Base-by-base conservation (phyloP, 495 filamentous ascomycete species). In the Copromyces sp. region DNA sequence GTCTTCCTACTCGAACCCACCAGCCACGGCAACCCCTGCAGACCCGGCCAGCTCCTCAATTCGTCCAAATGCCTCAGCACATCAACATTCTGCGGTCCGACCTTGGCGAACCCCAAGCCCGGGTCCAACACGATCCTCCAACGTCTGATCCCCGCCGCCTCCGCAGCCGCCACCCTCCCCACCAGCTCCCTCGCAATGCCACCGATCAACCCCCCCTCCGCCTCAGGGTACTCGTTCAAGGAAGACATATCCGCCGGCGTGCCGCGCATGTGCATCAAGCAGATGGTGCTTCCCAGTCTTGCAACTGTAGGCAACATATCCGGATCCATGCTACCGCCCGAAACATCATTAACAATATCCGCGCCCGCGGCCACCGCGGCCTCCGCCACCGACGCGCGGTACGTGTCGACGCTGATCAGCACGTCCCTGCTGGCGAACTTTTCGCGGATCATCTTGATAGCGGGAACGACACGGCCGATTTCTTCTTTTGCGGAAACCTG, bases 101-200 rank as follows among this genome's bases (percentile, higher is more conserved):
- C 87, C 83, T 99, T 99, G 32, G 95, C 93, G 74, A 99, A 99
- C 0, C 95, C 95, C 11, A 99, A 88, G 0, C 95, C 95, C 0
- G 95, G 95, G 76, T 99, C 95, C 3, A 99, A 88, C 61, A 98
- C 91, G 68, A 99, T 94, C 59, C 95, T 92, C 95, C 95, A 99
- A 14, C 95, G 88, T 0, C 92, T 85, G 9, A 99, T 87, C 1
- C 95, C 95, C 3, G 93, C 93, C 44, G 83, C 87, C 81, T 97
- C 91, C 14, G 95, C 95, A 0, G 89, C 93, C 0, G 81, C 82
- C 29, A 99, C 86, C 6, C 94, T 90, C 3, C 75, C 84, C 5
- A 86, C 83, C 6, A 99, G 86, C 78, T 98, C 95, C 17, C 77
- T 70, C 17, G 84, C 88, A 0, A 98, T 88, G 29, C 88, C 89